A percentile compares a stretch with the other conserved stretches of the same genome.
phyloP scores from a whole-genome alignment of 2,329 filamentous ascomycete genomes.

The Graphilbum ipis-grandicollis region DNA sequence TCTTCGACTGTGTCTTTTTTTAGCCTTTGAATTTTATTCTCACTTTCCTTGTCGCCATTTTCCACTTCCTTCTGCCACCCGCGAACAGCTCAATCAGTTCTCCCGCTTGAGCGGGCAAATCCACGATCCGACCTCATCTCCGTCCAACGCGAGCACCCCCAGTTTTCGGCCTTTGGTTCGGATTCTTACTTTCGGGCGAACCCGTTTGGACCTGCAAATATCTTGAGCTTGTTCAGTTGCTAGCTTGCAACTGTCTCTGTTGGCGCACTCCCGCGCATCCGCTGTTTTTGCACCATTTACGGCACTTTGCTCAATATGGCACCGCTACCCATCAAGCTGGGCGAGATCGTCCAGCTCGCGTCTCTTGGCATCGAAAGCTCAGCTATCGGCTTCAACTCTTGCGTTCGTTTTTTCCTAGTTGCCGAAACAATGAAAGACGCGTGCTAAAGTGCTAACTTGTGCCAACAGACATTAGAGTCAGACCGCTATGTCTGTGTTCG shows the following conservation, averaged over 20 bases:
- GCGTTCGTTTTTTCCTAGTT: no score
- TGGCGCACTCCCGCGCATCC: constrained; percentile 1
- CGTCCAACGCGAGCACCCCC: neutral
- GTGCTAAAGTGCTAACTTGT: constrained; percentile 11
- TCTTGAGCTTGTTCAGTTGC: neutral
- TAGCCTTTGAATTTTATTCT: neutral
- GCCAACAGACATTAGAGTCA: constrained; percentile 77
- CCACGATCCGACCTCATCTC: neutral
- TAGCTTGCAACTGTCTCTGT: neutral
- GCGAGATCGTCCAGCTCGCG: constrained; percentile 23
- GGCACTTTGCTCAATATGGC: constrained; percentile 15
- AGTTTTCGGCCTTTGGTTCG: neutral
- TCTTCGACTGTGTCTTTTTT: constrained; percentile 7
- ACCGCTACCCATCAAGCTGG: constrained; percentile 21
- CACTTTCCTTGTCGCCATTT: neutral
- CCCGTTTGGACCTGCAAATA: neutral
- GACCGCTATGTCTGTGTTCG: constrained; percentile 92
- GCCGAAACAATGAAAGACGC: no score
- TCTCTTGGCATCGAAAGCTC: constrained; percentile 18
- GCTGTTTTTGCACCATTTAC: neutral
- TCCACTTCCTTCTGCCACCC: constrained; percentile 1
- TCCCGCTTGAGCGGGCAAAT: constrained; percentile 5
- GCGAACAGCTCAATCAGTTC: neutral
- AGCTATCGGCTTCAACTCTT: constrained; percentile 70
- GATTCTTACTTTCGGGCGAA: neutral